Evolutionary conservation across 495 filamentous ascomycete genomes (phyloP), one percentile per base, ranked within the genome.

Genomic region (Paragyromitra xinjiangensis): DNA sequence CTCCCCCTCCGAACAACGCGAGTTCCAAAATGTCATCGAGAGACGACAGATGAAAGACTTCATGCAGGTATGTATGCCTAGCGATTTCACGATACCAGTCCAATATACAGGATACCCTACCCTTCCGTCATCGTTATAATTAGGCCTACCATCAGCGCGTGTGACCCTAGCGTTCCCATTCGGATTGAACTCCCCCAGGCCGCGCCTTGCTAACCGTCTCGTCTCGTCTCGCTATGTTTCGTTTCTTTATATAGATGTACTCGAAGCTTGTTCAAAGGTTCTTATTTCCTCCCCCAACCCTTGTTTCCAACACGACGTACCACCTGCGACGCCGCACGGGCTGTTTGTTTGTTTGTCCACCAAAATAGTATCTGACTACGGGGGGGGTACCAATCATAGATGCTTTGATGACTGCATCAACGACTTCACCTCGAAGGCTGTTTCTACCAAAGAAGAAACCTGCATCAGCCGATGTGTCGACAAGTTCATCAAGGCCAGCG

Each of bases 1-100:
- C 84, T 94, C 90, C 73, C 84, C 88, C 79, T 84, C 91, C 70
- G 95, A 99, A 86, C 92, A 94, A 86, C 91, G 92, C 84, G 93
- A 98, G 88, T 91, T 99, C 84, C 90, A 95, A 81, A 81, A 87
- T 84, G 92, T 95, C 85, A 93, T 98, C 88, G 93, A 98, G 87
- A 91, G 91, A 85, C 94, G 94, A 85, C 95, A 99, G 87, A 91
- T 98, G 89, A 97, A 97, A 87, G 95, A 98, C 77, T 98, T 99
- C 83, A 97, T 98, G 92, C 92, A 88, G 78, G 95, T 98, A 89
- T 84, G 87, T 87, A 62, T 42, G n/a, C 50, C 7, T n/a, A 19
- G 16, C 67, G 16, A 58, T 22, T 42, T 61, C 44, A 59, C 26
- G 50, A 64, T 53, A 63, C 56, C 66, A 48, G 34, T 39, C 56